A percentile compares a stretch with the other conserved stretches of the same genome.
Evolutionary conservation across 768 basidiomycete species (phyloP).

Genomic region (Podaxis rugospora): DNA sequence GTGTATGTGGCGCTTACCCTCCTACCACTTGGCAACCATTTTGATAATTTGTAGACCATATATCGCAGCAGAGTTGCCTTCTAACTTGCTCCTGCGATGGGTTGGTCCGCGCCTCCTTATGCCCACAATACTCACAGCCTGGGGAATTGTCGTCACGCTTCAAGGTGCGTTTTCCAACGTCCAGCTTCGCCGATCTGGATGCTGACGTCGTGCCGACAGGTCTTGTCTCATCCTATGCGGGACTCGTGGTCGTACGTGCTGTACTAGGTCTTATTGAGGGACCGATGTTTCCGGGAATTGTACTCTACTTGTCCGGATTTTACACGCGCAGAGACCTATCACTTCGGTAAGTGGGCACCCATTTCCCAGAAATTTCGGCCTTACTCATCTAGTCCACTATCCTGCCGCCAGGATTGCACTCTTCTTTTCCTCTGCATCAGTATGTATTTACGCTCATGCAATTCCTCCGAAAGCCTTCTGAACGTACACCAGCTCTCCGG

Average conservation of each 20-base stretch:
- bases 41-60: conserved; percentile 28
- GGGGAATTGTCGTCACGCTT: conserved; percentile 45
- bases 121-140: conserved; percentile 42
- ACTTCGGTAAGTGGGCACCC: conserved; percentile 19
- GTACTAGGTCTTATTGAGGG: conserved; percentile 53
- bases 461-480: background rate
- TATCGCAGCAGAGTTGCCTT: conserved; percentile 43
- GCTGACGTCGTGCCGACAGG: conserved; percentile 23
- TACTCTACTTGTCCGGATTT: conserved; percentile 37
- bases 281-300: conserved; percentile 34
- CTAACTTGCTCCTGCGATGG: conserved; percentile 37
- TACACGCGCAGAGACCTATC: conserved; percentile 31
- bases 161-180: conserved; percentile 25
- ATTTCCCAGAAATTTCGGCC: background rate
- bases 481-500: conserved; percentile 37
- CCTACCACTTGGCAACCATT: background rate
- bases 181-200: background rate
- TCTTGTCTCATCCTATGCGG: conserved; percentile 38
- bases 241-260: conserved; percentile 46
- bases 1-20: conserved; percentile 17
- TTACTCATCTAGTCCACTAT: background rate
- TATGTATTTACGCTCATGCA: conserved; percentile 6
- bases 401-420: conserved; percentile 29
- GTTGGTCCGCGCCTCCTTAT: conserved; percentile 46
- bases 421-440: conserved; percentile 37